Base-by-base conservation (phyloP, 805 yeast genomes). In the Ogataea sp. region DNA sequence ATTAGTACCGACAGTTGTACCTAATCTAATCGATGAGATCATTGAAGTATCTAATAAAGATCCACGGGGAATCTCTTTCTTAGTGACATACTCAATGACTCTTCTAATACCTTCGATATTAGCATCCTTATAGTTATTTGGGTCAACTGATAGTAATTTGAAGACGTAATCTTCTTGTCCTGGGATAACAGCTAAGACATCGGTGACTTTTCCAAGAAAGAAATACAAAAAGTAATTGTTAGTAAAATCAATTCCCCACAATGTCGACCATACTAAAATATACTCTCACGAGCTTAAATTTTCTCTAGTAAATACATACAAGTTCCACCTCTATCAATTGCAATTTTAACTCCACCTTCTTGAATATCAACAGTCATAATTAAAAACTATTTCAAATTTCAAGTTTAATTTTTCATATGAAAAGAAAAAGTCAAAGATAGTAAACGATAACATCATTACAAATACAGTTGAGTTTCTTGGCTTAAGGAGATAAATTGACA, bases 1-100 rank as follows among this genome's bases (percentile, higher is more conserved):
- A 50, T 68, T 68, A 33, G 73, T 68, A 11, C 73, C 73, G 6
- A 65, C 70, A 1, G 70, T 65, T 21, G 70, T 65, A 1, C 70
- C 70, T 66, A 65, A 62, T 16, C 68, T 46, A 32, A 65, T 63
- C 23, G 60, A 52, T 14, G 57, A 58, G 34, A 65, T 61, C 2
- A 47, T 42, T 17, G 59, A 60, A n/a, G 63, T 41, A 11, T 51
- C 51, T 37, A 64, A 47, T 29, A 39, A 39, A 16, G 43, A 37
- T 14, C 38, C 37, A 34, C 46, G 40, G 41, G 18, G 43, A 37
- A n/a, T 37, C 37, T 36, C 46, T 46, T 18, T 59, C 58, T 54
- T 58, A 9, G 49, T 53, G 14, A 56, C 64, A 34, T 45, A 45
- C 38, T 64, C 68, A 21, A 66, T 53, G 1, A 66, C 61, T 37